phyloP scores from a whole-genome alignment of 768 basidiomycete species.

The Fomitopsis serialis region DNA sequence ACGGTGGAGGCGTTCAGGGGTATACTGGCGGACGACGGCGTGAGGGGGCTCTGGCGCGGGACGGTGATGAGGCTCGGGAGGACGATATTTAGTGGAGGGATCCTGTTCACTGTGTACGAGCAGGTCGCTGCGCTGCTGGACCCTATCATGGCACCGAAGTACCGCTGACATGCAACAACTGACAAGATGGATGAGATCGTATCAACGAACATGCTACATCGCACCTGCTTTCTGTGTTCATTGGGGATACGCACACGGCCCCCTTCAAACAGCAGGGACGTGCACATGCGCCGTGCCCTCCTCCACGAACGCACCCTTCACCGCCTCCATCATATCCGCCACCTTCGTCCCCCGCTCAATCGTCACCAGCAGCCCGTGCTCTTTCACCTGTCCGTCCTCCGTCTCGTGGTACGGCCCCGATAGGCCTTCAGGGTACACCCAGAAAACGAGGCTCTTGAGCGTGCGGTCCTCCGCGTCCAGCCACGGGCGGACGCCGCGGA shows the following conservation, averaged over 20 bases:
- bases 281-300: constrained; percentile 4
- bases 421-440: constrained; percentile 9
- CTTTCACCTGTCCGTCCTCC: constrained; percentile 5
- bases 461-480: not conserved
- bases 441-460: constrained; percentile 1
- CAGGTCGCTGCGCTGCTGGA: not conserved
- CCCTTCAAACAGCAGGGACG: not conserved
- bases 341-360: constrained; percentile 7
- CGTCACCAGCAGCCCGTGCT: constrained; percentile 10
- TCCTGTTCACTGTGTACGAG: not conserved
- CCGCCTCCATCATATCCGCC: not conserved
- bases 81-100: not conserved
- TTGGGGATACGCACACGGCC: no score
- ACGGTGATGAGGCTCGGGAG: not conserved
- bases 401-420: constrained; percentile 6
- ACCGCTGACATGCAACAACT: not conserved
- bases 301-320: not conserved
- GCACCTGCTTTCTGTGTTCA: no score
- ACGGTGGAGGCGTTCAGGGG: not conserved
- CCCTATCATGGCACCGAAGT: not conserved
- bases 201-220: no score
- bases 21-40: not conserved
- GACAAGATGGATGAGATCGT: no score
- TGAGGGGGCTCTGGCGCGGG: not conserved
- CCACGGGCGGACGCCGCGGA: not conserved